A percentile compares a stretch with the other conserved stretches of the same genome.
Conservation (phyloP, 2,329 filamentous ascomycete genomes). For the Sclerotinia sclerotiorum region DNA sequence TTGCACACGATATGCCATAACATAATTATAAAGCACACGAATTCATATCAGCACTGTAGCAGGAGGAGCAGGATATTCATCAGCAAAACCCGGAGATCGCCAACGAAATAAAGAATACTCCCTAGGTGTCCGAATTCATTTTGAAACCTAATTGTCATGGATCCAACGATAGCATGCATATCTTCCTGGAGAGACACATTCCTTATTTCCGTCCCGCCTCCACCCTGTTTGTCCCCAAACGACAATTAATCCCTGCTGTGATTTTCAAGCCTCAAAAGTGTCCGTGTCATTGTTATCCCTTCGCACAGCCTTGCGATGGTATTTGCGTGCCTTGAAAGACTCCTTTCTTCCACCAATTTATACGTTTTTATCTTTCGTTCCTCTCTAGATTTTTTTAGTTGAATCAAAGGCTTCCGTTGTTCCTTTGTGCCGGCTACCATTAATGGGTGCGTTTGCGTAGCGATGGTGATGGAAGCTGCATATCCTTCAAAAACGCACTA, state of each 20-base stretch:
- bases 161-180: accelerated
- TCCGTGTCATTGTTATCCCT: not conserved
- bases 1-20: not conserved
- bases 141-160: not conserved
- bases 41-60: not conserved
- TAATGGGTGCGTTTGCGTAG: too few species aligned
- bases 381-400: too few species aligned
- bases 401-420: not conserved
- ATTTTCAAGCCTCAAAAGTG: not conserved
- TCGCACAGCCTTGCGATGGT: not conserved
- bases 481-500: too few species aligned
- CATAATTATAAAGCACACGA: not conserved
- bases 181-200: not conserved
- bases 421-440: not conserved
- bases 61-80: too few species aligned
- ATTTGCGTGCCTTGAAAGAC: not conserved
- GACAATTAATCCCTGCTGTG: not conserved
- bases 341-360: not conserved
- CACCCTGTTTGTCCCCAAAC: not conserved
- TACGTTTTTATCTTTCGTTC: not conserved
- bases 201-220: accelerated
- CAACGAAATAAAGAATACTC: not conserved
- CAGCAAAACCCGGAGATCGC: not conserved
- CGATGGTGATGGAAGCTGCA: too few species aligned
- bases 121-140: not conserved